Percentiles rank a stretch among this genome's conserved stretches.
phyloP scores from a whole-genome alignment of 352 stramenopile genomes.

The Blastocystis sp. region DNA sequence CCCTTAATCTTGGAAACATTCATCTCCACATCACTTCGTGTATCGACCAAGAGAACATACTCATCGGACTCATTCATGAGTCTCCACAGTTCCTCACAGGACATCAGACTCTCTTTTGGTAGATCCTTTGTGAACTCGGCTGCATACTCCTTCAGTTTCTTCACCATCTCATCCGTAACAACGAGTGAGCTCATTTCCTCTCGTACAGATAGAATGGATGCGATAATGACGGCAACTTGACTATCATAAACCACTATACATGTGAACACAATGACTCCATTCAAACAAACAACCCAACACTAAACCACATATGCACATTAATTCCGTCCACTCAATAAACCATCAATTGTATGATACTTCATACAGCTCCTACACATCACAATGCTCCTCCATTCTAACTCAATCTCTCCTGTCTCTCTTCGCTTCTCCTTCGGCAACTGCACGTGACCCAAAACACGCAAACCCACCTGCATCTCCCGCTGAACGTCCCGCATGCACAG shows the following conservation, averaged over 20 bases:
- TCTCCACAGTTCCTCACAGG: slow-evolving; percentile 26
- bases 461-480: background rate
- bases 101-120: background rate
- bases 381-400: background rate
- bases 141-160: background rate
- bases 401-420: background rate
- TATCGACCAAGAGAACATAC: slow-evolving; percentile 23
- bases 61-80: slow-evolving; percentile 27
- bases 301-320: background rate
- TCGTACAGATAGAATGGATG: background rate
- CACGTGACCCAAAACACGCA: background rate
- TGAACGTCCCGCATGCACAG: background rate
- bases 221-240: background rate
- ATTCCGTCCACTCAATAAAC: background rate
- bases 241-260: background rate
- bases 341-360: background rate
- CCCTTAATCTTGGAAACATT: slow-evolving; percentile 11
- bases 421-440: background rate
- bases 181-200: background rate
- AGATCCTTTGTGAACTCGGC: background rate
- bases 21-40: slow-evolving; percentile 19
- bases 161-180: background rate
- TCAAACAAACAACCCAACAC: background rate
- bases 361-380: slow-evolving; percentile 17
- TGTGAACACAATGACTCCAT: background rate